phyloP scores from a whole-genome alignment of 2,329 filamentous ascomycete species.

The Lojkania enalia region DNA sequence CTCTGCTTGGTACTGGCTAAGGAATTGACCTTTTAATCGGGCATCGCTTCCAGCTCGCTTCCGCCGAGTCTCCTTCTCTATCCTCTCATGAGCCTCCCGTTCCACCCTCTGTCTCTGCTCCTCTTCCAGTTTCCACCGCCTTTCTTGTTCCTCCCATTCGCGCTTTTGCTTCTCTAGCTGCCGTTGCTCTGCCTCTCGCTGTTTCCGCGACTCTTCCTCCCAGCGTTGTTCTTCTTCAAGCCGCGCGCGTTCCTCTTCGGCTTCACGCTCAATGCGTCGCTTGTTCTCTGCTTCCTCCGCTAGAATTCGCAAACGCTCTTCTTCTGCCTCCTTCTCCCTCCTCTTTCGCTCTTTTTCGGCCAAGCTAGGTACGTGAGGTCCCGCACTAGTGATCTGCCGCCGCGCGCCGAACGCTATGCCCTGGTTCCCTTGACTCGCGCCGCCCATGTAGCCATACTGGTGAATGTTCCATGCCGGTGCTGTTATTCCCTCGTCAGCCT shows the following conservation, averaged over 20 bases:
- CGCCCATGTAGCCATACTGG: slow-evolving; percentile 96
- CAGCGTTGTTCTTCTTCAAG: slow-evolving; percentile 67
- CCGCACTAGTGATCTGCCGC: slow-evolving; percentile 85
- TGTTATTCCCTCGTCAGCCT: slow-evolving; percentile 76
- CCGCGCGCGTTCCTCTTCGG: slow-evolving; percentile 65
- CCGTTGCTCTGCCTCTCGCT: slow-evolving; percentile 61
- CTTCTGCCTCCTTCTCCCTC: slow-evolving; percentile 60
- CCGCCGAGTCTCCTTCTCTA: slow-evolving; percentile 68
- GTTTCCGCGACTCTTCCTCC: slow-evolving; percentile 65
- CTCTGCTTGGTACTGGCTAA: slow-evolving; percentile 83
- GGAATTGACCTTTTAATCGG: slow-evolving; percentile 77
- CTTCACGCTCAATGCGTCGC: slow-evolving; percentile 54
- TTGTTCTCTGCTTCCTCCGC: slow-evolving; percentile 58
- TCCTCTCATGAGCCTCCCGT: slow-evolving; percentile 67
- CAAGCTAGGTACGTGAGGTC: slow-evolving; percentile 76
- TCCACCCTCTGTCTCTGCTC: slow-evolving; percentile 73
- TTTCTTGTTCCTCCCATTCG: slow-evolving; percentile 78
- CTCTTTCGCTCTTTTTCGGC: slow-evolving; percentile 80
- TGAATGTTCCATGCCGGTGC: slow-evolving; percentile 97
- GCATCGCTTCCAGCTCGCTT: slow-evolving; percentile 65
- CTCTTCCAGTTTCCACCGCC: slow-evolving; percentile 76
- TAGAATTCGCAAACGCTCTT: slow-evolving; percentile 54
- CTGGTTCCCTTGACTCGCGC: slow-evolving; percentile 92
- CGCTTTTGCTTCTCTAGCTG: slow-evolving; percentile 69
- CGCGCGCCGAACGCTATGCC: slow-evolving; percentile 90